Base-by-base conservation (phyloP, 1,284 basidiomycete species). In the Papiliotrema flavescens region DNA sequence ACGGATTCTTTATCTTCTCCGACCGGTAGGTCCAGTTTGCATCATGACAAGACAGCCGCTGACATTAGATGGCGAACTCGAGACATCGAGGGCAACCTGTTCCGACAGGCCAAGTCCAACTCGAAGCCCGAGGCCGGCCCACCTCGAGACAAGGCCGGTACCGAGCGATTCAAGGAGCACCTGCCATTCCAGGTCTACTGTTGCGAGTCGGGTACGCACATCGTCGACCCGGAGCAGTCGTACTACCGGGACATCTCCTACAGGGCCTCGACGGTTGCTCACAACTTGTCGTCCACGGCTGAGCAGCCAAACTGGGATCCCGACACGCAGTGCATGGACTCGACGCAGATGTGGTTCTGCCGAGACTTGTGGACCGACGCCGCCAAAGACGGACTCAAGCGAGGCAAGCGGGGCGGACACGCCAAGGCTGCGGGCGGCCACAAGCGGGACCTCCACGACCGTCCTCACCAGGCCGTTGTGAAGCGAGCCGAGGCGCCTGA, bases 171-270 rank as follows among this genome's bases (percentile, higher is more conserved):
- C 76, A 84, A 84, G 1, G 84, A 88, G 59, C 92, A 97, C 71
- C 82, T 96, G 1, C 93, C 93, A 2, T 96, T 96, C 81, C 93
- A 97, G 74, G 90, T 89, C 14, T 96, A 94, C 77, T 97, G 93
- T 79, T 97, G 93, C 78, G 93, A 96, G 78, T 89, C 90, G 1
- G 93, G 93, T 3, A 92, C 91, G 0, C 93, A 96, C 71, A 85
- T 97, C 65, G 86, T 97, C 60, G 93, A 97, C 73, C 93, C 93
- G 14, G 83, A 82, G 28, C 91, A 95, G 73, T 89, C 90, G 0
- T 97, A 96, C 79, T 97, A 97, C 79, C 82, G 84, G 39, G 89
- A 88, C 37, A 83, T 97, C 61, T 69, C 71, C 1, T 97, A 97
- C 71, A 87, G 91, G 45, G 83, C 88, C 1, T 90, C 90, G 1